Conservation (phyloP, 2,329 filamentous ascomycete genomes). For the Diaporthe destruens region DNA sequence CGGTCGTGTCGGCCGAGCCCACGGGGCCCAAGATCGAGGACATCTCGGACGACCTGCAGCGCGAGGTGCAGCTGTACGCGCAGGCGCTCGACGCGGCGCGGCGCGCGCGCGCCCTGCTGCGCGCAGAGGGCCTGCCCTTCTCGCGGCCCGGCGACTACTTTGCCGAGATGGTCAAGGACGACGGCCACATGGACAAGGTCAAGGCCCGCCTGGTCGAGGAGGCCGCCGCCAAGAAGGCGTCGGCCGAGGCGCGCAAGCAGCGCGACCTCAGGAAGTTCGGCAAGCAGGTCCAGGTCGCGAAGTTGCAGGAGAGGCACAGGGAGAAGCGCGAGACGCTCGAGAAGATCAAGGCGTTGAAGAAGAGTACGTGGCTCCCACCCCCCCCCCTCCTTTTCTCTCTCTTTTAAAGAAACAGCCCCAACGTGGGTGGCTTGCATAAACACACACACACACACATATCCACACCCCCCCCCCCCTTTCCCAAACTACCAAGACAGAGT, state of each 20-base stretch:
- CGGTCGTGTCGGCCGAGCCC: constrained; percentile 75
- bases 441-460: too few relatives aligned
- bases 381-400: too few relatives aligned
- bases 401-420: too few relatives aligned
- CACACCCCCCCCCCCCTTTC: not conserved
- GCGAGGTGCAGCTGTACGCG: constrained; percentile 93
- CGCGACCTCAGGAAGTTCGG: constrained; percentile 99
- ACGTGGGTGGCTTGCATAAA: too few relatives aligned
- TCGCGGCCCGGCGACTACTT: constrained; percentile 95
- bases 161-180: constrained; percentile 98
- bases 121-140: constrained; percentile 87
- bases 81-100: constrained; percentile 86
- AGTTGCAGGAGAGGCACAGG: constrained; percentile 93
- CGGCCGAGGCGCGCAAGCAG: constrained; percentile 90
- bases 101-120: constrained; percentile 78
- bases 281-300: constrained; percentile 97
- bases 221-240: constrained; percentile 91
- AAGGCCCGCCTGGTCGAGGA: constrained; percentile 94
- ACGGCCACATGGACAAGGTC: constrained; percentile 98
- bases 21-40: constrained; percentile 79
- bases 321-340: constrained; percentile 93
- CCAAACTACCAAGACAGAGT: too few relatives aligned
- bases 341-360: constrained; percentile 94
- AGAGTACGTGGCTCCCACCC: constrained; percentile 80
- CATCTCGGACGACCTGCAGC: constrained; percentile 89